Base-by-base conservation (phyloP, 2,329 filamentous ascomycete genomes). In the Coleophoma crateriformis region DNA sequence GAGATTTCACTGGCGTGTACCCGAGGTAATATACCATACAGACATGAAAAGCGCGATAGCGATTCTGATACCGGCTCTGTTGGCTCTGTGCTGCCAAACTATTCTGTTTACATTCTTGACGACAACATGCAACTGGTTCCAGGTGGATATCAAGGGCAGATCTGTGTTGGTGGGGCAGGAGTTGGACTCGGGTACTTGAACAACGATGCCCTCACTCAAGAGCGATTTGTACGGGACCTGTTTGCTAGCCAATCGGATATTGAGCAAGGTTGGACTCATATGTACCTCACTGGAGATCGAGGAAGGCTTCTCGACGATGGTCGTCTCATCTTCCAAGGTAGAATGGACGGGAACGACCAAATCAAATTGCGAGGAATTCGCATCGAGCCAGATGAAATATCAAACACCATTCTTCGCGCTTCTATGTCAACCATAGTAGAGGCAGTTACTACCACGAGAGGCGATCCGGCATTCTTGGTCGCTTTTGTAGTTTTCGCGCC, bases 381-480 rank as follows among this genome's bases (percentile, higher is more conserved):
- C 3, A 67, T 74, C 20, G 71, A 76, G 14, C 55, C 75, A 0
- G 54, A 58, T n/a, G 73, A 75, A 13, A 67, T 76, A n/a, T 68
- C 68, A 45, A 49, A 50, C 4, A 52, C 50, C 11, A 63, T 72
- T 37, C 20, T 53, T 1, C 50, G 54, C 15, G 55, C 65, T 0
- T 45, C 52, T 2, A 58, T 62, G 2, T 33, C 56, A 33, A 20
- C 39, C 7, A 12, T 72, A 11, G 32, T 48, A 3, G 57, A 65
- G 1, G 61, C 64, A 13, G 55, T 64, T 3, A 59, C 64, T 7
- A 41, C 59, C 3, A 35, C 62, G 32, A 50, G 56, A n/a, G 39
- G 33, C 12, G 51, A 57, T 19, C 41, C 40, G 10, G 46, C 62
- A n/a, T 57, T 65, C 22, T 58, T 72, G 1, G 62, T 68, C 5